These are phyloP conservation scores for Aureobasidium sp. DNA, from an alignment of 2,329 filamentous ascomycete genomes.

Conservation along the genomic window DNA sequence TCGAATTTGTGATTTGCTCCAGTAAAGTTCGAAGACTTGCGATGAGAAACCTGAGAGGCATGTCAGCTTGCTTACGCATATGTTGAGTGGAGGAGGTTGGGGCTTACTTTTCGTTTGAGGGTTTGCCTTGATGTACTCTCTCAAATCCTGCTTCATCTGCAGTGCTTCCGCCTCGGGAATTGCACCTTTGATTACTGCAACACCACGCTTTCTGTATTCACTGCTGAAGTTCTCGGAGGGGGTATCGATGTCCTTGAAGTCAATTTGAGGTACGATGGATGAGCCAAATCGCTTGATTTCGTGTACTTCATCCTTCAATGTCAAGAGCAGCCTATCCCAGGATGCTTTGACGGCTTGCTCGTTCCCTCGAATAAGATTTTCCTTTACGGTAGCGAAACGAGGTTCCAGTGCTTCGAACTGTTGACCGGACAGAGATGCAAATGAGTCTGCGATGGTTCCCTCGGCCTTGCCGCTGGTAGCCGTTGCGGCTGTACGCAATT, in stretches of 20 bases:
- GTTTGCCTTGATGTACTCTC: slow-evolving; percentile 51
- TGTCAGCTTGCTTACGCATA: too few relatives aligned
- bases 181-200: slow-evolving; percentile 52
- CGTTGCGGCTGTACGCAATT: slow-evolving; percentile 27
- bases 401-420: slow-evolving; percentile 46
- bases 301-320: slow-evolving; percentile 50
- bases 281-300: slow-evolving; percentile 46
- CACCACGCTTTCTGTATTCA: slow-evolving; percentile 64
- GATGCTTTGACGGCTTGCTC: slow-evolving; percentile 53
- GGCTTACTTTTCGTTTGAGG: slow-evolving; percentile 54
- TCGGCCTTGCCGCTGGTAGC: slow-evolving; percentile 43
- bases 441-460: slow-evolving; percentile 56
- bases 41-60: too few relatives aligned
- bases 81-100: slow-evolving; percentile 48
- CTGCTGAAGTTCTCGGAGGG: slow-evolving; percentile 61
- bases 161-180: slow-evolving; percentile 47
- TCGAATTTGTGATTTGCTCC: slow-evolving; percentile 51
- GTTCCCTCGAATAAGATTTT: slow-evolving; percentile 45
- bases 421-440: slow-evolving; percentile 53
- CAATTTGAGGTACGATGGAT: slow-evolving; percentile 49
- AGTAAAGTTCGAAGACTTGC: slow-evolving; percentile 59
- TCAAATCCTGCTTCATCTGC: slow-evolving; percentile 49
- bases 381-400: slow-evolving; percentile 51
- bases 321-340: slow-evolving; percentile 49
- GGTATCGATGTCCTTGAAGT: slow-evolving; percentile 49